Conservation (phyloP, 2,329 filamentous ascomycete genomes). For the Venturia effusa region DNA sequence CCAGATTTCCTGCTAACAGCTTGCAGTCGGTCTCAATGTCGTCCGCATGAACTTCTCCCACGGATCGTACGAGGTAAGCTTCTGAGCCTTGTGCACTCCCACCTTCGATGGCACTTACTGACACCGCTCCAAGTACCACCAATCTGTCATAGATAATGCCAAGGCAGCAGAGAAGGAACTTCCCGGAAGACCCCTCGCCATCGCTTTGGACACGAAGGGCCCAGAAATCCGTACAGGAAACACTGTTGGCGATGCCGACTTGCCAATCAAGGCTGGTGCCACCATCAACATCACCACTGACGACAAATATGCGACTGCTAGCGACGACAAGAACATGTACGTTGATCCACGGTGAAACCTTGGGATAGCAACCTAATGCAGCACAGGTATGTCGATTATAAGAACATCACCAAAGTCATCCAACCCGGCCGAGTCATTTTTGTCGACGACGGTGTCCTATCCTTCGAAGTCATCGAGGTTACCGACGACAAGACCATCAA, state of each 20-base stretch:
- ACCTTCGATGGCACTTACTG: conserved; percentile 1
- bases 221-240: conserved; percentile 81
- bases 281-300: conserved; percentile 96
- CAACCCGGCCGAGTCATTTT: conserved; percentile 85
- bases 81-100: background rate
- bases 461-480: conserved; percentile 84
- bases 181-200: conserved; percentile 79
- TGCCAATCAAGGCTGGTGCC: conserved; percentile 71
- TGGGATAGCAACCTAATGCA: background rate
- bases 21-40: conserved; percentile 76
- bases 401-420: conserved; percentile 99
- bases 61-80: conserved; percentile 63
- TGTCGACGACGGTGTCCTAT: conserved; percentile 95
- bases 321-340: conserved; percentile 89
- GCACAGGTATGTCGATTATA: conserved; percentile 88
- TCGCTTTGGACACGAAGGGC: conserved; percentile 80
- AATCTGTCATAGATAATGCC: conserved; percentile 95
- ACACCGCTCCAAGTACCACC: conserved; percentile 62
- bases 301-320: conserved; percentile 74
- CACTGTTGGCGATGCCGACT: conserved; percentile 58
- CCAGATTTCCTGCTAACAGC: background rate
- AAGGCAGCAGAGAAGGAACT: conserved; percentile 72
- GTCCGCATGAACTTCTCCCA: conserved; percentile 99
- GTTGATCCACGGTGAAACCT: conserved; percentile 22
- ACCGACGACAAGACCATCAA: conserved; percentile 82